phyloP scores from a whole-genome alignment of 257 asterid genomes.

The Nemophila menziesii region DNA sequence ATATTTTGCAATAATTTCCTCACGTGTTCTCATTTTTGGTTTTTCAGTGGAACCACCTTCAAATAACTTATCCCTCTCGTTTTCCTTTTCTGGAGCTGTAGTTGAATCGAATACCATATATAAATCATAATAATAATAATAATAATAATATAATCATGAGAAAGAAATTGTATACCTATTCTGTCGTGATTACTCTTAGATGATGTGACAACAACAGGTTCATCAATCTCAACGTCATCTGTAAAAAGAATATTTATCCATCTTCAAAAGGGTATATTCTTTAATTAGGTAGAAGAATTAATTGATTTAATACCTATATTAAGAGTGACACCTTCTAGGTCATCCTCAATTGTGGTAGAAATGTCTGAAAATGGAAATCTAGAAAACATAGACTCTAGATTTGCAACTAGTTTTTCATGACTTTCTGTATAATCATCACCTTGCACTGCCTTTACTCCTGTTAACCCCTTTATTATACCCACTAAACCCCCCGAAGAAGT shows the following conservation, averaged over 20 bases:
- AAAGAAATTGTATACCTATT: constrained; percentile 27
- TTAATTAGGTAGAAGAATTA: constrained; percentile 5
- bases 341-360: constrained; percentile 14
- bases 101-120: constrained; percentile 6
- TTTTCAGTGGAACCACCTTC: constrained; percentile 59
- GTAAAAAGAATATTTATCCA: constrained; percentile 16
- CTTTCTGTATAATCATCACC: constrained; percentile 29
- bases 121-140: neutral
- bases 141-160: neutral
- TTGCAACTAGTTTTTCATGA: constrained; percentile 39
- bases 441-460: constrained; percentile 47
- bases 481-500: constrained; percentile 50
- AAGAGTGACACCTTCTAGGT: constrained; percentile 38
- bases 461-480: constrained; percentile 69
- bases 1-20: constrained; percentile 93
- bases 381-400: constrained; percentile 67
- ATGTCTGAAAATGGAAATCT: constrained; percentile 81
- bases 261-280: neutral
- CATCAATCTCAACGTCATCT: constrained; percentile 74
- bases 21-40: constrained; percentile 65
- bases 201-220: constrained; percentile 35
- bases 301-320: constrained; percentile 54
- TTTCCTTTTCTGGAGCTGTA: constrained; percentile 36
- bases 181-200: constrained; percentile 20
- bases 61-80: constrained; percentile 51